phyloP scores from a whole-genome alignment of 495 filamentous ascomycete genomes.

The Neurospora hispaniola region DNA sequence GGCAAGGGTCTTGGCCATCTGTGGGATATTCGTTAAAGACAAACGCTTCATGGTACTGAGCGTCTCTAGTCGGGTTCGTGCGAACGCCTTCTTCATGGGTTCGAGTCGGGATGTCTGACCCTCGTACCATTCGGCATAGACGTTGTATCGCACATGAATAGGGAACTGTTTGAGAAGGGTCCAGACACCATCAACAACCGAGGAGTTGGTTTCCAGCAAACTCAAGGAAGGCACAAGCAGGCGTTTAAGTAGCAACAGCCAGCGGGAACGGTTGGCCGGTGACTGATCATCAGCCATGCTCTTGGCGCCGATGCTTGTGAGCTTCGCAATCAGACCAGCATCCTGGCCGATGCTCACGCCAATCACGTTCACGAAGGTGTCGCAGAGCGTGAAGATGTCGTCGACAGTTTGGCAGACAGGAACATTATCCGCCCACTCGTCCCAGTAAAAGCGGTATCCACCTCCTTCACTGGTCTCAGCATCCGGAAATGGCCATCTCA shows the following conservation, averaged over 20 bases:
- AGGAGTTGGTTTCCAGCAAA: constrained; percentile 69
- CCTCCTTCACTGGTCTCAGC: constrained; percentile 59
- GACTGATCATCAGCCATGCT: constrained; percentile 63
- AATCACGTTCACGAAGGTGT: constrained; percentile 70
- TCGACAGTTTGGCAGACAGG: constrained; percentile 83
- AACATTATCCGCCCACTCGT: constrained; percentile 90
- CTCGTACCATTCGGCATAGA: constrained; percentile 88
- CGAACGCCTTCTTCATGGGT: constrained; percentile 71
- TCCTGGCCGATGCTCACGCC: constrained; percentile 86
- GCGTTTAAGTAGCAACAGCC: constrained; percentile 71
- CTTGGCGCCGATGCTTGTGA: constrained; percentile 69
- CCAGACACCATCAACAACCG: constrained; percentile 75
- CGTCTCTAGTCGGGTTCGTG: constrained; percentile 63
- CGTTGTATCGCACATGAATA: constrained; percentile 64
- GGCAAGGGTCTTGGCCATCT: constrained; percentile 74
- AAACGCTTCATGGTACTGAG: constrained; percentile 74
- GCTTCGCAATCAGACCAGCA: constrained; percentile 59
- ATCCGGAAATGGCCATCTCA: constrained; percentile 74
- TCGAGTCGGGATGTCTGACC: constrained; percentile 64
- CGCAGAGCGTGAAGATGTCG: constrained; percentile 81
- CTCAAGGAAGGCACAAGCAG: constrained; percentile 77
- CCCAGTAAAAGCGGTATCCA: constrained; percentile 88
- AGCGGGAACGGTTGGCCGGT: constrained; percentile 53
- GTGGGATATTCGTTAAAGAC: constrained; percentile 69
- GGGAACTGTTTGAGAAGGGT: constrained; percentile 69